Evolutionary conservation across 768 basidiomycete genomes (phyloP).

Genomic region (Pulveroboletus sp.): DNA sequence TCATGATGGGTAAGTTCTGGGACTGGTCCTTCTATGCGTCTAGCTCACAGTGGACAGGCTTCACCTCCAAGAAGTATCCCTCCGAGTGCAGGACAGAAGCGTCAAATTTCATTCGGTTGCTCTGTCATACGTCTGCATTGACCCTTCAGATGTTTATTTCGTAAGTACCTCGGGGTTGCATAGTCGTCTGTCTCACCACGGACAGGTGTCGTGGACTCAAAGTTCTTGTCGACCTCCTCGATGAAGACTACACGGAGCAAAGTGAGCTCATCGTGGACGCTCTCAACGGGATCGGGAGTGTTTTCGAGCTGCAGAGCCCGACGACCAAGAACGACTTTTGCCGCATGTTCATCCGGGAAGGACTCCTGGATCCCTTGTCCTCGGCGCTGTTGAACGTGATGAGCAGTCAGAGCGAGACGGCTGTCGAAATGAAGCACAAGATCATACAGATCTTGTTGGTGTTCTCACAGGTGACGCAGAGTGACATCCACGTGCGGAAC

Average conservation of each 20-base stretch:
- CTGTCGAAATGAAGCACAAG: conserved; percentile 78
- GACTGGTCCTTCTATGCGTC: neutral
- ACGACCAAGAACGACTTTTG: conserved; percentile 99
- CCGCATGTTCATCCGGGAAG: conserved; percentile 96
- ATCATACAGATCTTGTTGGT: conserved; percentile 86
- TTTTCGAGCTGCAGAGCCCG: conserved; percentile 93
- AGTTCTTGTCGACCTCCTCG: conserved; percentile 91
- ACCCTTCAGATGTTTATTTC: conserved; percentile 99
- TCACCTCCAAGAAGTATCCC: conserved; percentile 91
- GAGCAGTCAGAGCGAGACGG: conserved; percentile 59
- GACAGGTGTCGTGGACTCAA: conserved; percentile 88
- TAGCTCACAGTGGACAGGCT: conserved; percentile 45
- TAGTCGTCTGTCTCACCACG: neutral
- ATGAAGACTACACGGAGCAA: conserved; percentile 93
- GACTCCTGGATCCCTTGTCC: conserved; percentile 87
- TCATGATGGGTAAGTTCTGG: conserved; percentile 73
- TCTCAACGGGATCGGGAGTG: conserved; percentile 89
- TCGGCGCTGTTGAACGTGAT: conserved; percentile 88
- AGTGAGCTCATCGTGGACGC: conserved; percentile 89
- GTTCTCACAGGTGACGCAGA: conserved; percentile 95
- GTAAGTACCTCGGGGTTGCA: conserved; percentile 46
- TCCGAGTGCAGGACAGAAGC: conserved; percentile 93
- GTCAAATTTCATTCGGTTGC: conserved; percentile 87
- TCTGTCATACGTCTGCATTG: conserved; percentile 89
- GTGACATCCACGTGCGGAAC: conserved; percentile 88